A percentile compares a stretch with the other conserved stretches of the same genome.
These are phyloP conservation scores for Heterococcus sp. DNA, from an alignment of 108 stramenopile genomes.

Conservation along the genomic window DNA sequence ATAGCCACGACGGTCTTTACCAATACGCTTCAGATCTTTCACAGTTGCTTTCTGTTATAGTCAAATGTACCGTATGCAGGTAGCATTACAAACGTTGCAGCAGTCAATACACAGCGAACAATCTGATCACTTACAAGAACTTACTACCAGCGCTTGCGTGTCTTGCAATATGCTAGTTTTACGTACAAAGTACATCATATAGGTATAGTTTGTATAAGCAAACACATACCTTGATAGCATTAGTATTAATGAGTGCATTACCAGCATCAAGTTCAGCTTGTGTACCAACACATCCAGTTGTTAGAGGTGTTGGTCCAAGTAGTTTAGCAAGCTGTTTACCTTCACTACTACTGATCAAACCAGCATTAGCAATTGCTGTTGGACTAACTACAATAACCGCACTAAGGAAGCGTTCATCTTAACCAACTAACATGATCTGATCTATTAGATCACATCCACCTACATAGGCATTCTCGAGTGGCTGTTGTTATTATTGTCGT, in stretches of 20 bases:
- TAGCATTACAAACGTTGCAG: too few relatives aligned
- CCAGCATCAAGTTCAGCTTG: too few relatives aligned
- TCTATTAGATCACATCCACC: constrained; percentile 71
- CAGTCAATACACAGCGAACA: too few relatives aligned
- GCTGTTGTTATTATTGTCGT: constrained; percentile 42
- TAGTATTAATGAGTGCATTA: too few relatives aligned
- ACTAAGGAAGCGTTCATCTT: constrained; percentile 75
- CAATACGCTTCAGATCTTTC: constrained; percentile 50
- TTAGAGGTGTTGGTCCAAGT: constrained; percentile 24
- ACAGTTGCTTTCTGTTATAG: constrained; percentile 54
- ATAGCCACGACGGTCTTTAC: constrained; percentile 64
- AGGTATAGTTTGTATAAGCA: too few relatives aligned
- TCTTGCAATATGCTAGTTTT: too few relatives aligned
- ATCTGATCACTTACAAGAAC: too few relatives aligned
- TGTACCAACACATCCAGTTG: constrained; percentile 34
- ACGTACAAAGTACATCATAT: too few relatives aligned
- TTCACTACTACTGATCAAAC: constrained; percentile 62
- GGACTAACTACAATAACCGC: constrained; percentile 76
- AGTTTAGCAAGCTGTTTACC: constrained; percentile 3
- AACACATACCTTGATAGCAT: too few relatives aligned
- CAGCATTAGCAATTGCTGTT: constrained; percentile 62
- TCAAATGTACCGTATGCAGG: too few relatives aligned
- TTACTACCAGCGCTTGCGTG: too few relatives aligned
- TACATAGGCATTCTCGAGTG: constrained; percentile 54
- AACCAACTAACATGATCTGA: constrained; percentile 85